Evolutionary conservation across 805 yeast genomes (phyloP).

Genomic region (Sungouiella blattae): DNA sequence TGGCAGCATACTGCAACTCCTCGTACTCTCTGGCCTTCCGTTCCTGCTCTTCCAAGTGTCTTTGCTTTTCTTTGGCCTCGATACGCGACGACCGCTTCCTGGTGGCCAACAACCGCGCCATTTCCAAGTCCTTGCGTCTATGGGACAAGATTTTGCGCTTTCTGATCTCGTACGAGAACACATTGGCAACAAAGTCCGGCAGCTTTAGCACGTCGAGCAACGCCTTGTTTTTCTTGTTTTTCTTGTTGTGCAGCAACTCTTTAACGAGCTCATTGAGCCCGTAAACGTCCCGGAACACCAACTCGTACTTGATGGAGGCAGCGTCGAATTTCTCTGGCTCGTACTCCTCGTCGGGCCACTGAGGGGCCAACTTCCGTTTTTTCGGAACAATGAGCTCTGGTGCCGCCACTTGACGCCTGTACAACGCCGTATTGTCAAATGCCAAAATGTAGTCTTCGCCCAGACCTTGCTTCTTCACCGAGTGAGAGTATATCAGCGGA

Average conservation of each 20-base stretch:
- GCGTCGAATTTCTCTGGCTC: conserved; percentile 31
- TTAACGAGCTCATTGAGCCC: conserved; percentile 23
- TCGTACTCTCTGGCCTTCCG: conserved; percentile 44
- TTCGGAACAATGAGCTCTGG: conserved; percentile 31
- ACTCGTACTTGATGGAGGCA: conserved; percentile 24
- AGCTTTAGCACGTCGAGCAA: conserved; percentile 16
- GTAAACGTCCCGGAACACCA: conserved; percentile 28
- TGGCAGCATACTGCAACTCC: conserved; percentile 41
- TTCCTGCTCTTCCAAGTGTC: conserved; percentile 50
- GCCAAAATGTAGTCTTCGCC: conserved; percentile 35
- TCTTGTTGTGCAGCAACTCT: conserved; percentile 18
- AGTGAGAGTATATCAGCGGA: conserved; percentile 10
- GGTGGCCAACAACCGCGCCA: conserved; percentile 60
- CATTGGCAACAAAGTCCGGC: conserved; percentile 17
- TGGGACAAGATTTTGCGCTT: conserved; percentile 52
- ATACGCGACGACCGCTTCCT: conserved; percentile 73
- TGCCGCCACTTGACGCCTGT: conserved; percentile 30
- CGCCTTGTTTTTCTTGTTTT: conserved; percentile 30
- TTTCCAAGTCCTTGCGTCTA: conserved; percentile 59
- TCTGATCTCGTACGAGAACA: conserved; percentile 43
- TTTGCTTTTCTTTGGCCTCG: conserved; percentile 56
- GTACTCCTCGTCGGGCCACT: conserved; percentile 27
- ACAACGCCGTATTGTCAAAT: conserved; percentile 52
- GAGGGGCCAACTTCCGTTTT: conserved; percentile 31
- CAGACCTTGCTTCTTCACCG: conserved; percentile 7